A percentile compares a stretch with the other conserved stretches of the same genome.
Conservation (phyloP, 768 basidiomycete genomes). For the Mycena galericulata region DNA sequence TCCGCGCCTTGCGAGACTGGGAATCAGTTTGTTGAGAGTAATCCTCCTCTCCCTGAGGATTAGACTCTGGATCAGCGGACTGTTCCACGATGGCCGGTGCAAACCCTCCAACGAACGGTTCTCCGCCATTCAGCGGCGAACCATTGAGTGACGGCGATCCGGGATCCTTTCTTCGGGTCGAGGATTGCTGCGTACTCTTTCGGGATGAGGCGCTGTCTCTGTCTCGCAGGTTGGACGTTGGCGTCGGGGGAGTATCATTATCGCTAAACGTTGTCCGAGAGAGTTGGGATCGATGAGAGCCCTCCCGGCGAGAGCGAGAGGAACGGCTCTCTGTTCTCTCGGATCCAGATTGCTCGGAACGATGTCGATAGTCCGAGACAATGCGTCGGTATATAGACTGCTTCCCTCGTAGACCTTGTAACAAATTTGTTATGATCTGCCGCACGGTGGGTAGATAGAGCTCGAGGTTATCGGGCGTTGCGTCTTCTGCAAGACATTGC, state of each 20-base stretch:
- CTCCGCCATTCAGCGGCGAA: constrained; percentile 39
- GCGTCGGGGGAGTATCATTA: constrained; percentile 29
- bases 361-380: constrained; percentile 70
- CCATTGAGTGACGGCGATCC: constrained; percentile 37
- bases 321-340: constrained; percentile 70
- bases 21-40: constrained; percentile 11
- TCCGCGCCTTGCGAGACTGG: constrained; percentile 22
- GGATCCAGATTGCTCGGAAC: constrained; percentile 60
- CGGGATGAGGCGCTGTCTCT: constrained; percentile 53
- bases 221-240: constrained; percentile 41
- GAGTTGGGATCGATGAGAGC: constrained; percentile 60
- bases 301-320: constrained; percentile 63
- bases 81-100: constrained; percentile 46
- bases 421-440: constrained; percentile 90
- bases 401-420: constrained; percentile 93
- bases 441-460: constrained; percentile 92
- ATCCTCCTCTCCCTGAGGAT: constrained; percentile 20
- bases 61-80: constrained; percentile 10
- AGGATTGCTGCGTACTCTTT: constrained; percentile 56
- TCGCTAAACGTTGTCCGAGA: constrained; percentile 49
- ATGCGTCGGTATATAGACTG: constrained; percentile 89
- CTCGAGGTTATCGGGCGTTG: constrained; percentile 86
- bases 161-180: constrained; percentile 51
- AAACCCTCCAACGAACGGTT: constrained; percentile 68
- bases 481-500: constrained; percentile 91